Base-by-base conservation (phyloP, 352 stramenopile genomes). In the Pythium vanterpoolii region DNA sequence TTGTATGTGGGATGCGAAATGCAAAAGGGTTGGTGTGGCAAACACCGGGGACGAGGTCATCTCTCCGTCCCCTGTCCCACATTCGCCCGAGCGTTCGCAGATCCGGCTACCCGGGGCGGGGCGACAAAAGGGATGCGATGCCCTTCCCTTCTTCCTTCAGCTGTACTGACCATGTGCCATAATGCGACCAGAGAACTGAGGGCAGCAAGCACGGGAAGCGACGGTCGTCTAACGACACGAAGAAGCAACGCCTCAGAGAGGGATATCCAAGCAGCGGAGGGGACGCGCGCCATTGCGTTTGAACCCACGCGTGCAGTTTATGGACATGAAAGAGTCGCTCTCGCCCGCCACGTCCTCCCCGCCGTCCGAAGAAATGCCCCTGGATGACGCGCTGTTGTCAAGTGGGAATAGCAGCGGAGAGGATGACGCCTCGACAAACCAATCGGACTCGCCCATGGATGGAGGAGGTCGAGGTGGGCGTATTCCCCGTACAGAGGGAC, bases 41-140 rank as follows among this genome's bases (percentile, higher is more conserved):
- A n/a, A n/a, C n/a, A n/a, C n/a, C n/a, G 42, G 33, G 34, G 45
- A 28, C 45, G 44, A 62, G 33, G 56, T 62, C 45, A 45, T 55
- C 56, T 42, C 56, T 55, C 46, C 36, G 3, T 23, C 18, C 51
- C 50, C 38, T 59, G 23, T 59, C 51, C 21, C 51, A 59, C 11
- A 33, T 49, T 50, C 4, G 10, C 9, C 50, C 3, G 34, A 27
- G 50, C 44, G 44, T 27, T n/a, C 23, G 21, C 43, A 21, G 11
- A 30, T 13, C 18, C 19, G 18, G 18, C 43, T 21, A 19, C 43
- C 40, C 40, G 40, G 48, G 50, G 23, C 10, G 24, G 50, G 50
- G 50, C 36, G 50, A 58, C 50, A 58, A 45, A 43, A 43, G 23
- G 13, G 26, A 21, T 34, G 19, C 23, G 11, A 9, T 13, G 21